Base-by-base conservation (phyloP, 805 yeast genomes). In the Deakozyma indianensis region DNA sequence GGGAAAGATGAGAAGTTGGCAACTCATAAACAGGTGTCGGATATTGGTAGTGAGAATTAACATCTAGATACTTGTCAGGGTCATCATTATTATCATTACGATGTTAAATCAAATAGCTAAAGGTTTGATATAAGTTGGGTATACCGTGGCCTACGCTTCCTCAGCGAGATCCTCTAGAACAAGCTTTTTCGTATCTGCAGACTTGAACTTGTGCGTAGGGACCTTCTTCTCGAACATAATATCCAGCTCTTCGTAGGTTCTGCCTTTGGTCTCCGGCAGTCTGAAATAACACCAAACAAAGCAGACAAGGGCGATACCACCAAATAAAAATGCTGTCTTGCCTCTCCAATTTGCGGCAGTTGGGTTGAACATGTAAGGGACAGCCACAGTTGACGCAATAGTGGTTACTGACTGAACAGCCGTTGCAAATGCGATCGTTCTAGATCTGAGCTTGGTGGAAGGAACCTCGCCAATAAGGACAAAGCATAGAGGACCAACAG, bases 201-300 rank as follows among this genome's bases (percentile, higher is more conserved):
- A 14, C 18, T 32, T n/a, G 38, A 32, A 32, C 18, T 32, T 7
- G 11, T 4, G 5, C 4, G 38, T 32, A n/a, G 38, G 38, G 5
- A 32, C 38, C 18, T n/a, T 32, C 38, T 32, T 32, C 16, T 32
- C 18, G 58, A 73, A 76, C 60, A 77, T 58, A 45, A 61, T 58
- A 57, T 75, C 80, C 55, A 77, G 61, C 54, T 77, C 80, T 40
- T 74, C 78, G 53, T 65, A 73, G 0, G 80, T 72, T 57, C 76
- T 66, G 43, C 68, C 70, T 49, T 67, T 65, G 27, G 79, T 69
- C 57, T 77, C 82, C 7, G 82, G 80, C 46, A 74, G 61, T 42
- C 69, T 70, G 56, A 72, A 68, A 56, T 62, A 68, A 32, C 66
- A 60, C 73, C 74, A 71, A 40, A 60, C 51, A 5, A 68, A 21